Conservation (phyloP, 1,284 basidiomycete species). For the Heterobasidion irregulare region DNA sequence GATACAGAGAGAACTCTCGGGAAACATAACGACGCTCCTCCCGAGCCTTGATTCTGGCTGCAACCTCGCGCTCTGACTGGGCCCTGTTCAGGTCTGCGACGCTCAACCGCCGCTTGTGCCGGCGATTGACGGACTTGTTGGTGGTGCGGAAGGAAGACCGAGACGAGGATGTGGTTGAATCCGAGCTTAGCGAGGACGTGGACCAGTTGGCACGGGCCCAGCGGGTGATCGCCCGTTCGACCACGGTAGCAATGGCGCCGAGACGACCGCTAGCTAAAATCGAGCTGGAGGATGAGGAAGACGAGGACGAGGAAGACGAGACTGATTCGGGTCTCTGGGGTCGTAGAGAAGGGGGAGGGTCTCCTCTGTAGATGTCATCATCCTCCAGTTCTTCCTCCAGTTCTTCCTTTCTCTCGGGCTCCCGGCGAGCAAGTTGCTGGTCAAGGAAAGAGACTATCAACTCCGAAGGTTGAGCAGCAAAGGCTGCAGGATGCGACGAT, state of each 20-base stretch:
- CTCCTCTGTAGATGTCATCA: slow-evolving; percentile 56
- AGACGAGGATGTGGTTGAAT: slow-evolving; percentile 35
- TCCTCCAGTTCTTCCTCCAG: slow-evolving; percentile 7
- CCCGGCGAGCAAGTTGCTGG: background rate
- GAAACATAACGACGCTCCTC: slow-evolving; percentile 49
- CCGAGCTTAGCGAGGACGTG: slow-evolving; percentile 31
- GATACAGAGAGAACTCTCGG: slow-evolving; percentile 61
- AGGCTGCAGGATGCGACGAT: background rate
- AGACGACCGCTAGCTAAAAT: slow-evolving; percentile 26
- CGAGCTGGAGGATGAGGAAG: slow-evolving; percentile 25
- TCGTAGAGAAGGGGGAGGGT: slow-evolving; percentile 24
- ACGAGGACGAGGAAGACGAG: slow-evolving; percentile 31
- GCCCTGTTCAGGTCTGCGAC: slow-evolving; percentile 38
- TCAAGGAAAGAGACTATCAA: background rate
- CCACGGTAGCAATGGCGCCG: slow-evolving; percentile 31
- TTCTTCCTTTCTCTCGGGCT: background rate
- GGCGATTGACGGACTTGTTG: slow-evolving; percentile 23
- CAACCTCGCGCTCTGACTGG: slow-evolving; percentile 48
- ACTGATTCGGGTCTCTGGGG: slow-evolving; percentile 22
- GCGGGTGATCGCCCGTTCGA: slow-evolving; percentile 37
- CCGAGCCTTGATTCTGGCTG: slow-evolving; percentile 50
- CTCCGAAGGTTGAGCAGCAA: background rate
- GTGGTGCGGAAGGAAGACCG: slow-evolving; percentile 23
- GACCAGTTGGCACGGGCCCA: slow-evolving; percentile 39
- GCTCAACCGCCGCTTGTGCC: slow-evolving; percentile 35